These are phyloP conservation scores for Russula griseocarnosa DNA, from an alignment of 768 basidiomycete genomes.

Conservation along the genomic window DNA sequence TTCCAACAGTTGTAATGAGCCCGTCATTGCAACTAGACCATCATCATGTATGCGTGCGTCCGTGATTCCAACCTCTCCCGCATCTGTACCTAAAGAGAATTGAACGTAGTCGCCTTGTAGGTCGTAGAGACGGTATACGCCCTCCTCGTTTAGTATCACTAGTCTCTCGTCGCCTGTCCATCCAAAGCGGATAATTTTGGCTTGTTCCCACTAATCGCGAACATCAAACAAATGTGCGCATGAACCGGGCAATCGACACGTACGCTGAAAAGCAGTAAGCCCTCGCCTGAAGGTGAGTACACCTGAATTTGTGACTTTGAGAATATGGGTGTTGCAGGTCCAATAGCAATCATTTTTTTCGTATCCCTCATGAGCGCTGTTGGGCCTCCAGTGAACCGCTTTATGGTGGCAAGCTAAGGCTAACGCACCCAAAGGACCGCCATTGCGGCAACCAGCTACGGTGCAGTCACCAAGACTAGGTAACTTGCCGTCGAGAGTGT, in stretches of 20 bases:
- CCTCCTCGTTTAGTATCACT: conserved; percentile 86
- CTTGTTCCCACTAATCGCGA: conserved; percentile 80
- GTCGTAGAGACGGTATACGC: conserved; percentile 86
- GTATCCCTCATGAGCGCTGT: conserved; percentile 85
- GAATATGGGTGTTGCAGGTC: conserved; percentile 50
- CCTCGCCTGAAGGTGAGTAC: conserved; percentile 81
- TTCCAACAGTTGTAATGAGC: conserved; percentile 71
- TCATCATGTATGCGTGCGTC: conserved; percentile 83
- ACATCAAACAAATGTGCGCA: conserved; percentile 24
- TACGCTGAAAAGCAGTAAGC: conserved; percentile 66
- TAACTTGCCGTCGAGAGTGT: conserved; percentile 74
- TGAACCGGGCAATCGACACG: conserved; percentile 37
- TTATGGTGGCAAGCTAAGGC: neutral
- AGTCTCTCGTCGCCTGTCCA: conserved; percentile 83
- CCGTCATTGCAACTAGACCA: conserved; percentile 83
- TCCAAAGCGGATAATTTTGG: conserved; percentile 74
- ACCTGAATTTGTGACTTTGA: conserved; percentile 82
- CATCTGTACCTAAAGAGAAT: conserved; percentile 78
- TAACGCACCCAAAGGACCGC: conserved; percentile 79
- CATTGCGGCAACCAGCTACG: conserved; percentile 76
- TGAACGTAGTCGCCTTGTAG: conserved; percentile 83
- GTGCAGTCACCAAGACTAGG: conserved; percentile 76
- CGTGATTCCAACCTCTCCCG: conserved; percentile 74
- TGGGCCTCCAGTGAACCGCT: neutral
- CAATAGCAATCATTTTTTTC: conserved; percentile 71